Evolutionary conservation across 768 basidiomycete species (phyloP).

Genomic region (Hebeloma cylindrosporum): DNA sequence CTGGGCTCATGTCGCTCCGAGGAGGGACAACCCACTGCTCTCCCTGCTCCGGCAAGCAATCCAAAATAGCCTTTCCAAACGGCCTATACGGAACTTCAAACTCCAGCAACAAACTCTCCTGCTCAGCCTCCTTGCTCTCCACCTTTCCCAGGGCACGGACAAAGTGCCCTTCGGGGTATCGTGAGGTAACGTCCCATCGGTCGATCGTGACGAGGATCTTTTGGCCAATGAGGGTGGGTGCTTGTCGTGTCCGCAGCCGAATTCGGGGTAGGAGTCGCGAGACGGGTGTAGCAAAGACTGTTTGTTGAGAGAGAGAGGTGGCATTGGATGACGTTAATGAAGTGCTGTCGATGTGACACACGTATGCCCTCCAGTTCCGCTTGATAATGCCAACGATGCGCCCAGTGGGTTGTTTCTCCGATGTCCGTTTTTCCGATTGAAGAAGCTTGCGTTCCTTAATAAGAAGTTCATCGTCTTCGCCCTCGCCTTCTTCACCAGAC

Average conservation of each 20-base stretch:
- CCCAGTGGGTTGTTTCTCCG: conserved; percentile 88
- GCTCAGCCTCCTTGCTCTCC: conserved; percentile 94
- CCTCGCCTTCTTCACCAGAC: conserved; percentile 56
- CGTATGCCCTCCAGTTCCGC: conserved; percentile 95
- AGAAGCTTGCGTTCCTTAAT: conserved; percentile 42
- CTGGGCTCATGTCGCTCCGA: conserved; percentile 45
- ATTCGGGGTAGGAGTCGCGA: conserved; percentile 92
- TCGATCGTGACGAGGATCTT: conserved; percentile 97
- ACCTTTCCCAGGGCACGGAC: conserved; percentile 89
- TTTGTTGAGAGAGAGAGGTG: conserved; percentile 83
- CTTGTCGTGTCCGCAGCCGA: conserved; percentile 92
- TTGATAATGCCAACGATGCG: conserved; percentile 90
- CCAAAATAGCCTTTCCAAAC: conserved; percentile 92
- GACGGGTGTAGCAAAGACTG: conserved; percentile 92
- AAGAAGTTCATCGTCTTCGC: conserved; percentile 40
- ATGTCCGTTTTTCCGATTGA: conserved; percentile 35
- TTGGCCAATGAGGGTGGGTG: conserved; percentile 81
- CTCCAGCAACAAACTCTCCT: conserved; percentile 90
- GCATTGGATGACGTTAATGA: conserved; percentile 78
- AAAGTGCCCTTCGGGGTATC: conserved; percentile 97
- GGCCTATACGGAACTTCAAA: conserved; percentile 96
- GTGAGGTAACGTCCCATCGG: conserved; percentile 81
- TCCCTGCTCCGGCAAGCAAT: conserved; percentile 87
- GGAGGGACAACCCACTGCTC: conserved; percentile 91
- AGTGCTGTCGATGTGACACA: conserved; percentile 91